phyloP scores from a whole-genome alignment of 257 asterid species.

The Paulownia fortunei region DNA sequence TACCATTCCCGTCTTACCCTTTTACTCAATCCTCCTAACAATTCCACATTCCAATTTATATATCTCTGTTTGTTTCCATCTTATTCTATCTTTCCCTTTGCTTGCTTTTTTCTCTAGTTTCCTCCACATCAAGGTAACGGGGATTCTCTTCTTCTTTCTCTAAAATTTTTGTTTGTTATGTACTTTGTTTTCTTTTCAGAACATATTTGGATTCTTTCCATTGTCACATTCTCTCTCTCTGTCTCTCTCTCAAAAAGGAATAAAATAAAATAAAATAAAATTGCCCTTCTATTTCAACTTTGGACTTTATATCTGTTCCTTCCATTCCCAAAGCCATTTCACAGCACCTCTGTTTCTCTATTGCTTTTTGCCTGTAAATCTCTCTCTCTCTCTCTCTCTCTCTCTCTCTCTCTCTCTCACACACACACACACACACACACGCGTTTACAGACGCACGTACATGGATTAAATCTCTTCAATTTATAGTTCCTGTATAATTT shows the following conservation, averaged over 20 bases:
- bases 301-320: conserved; percentile 17
- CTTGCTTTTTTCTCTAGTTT: conserved; percentile 58
- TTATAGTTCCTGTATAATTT: background rate
- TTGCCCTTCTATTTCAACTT: conserved; percentile 15
- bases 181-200: conserved; percentile 1
- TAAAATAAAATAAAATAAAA: background rate
- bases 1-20: conserved; percentile 27
- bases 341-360: conserved; percentile 28
- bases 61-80: conserved; percentile 6
- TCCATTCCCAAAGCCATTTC: conserved; percentile 29
- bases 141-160: conserved; percentile 47
- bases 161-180: background rate
- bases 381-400: conserved; percentile 23
- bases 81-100: conserved; percentile 34
- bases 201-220: conserved; percentile 20
- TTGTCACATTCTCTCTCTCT: conserved; percentile 1
- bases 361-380: conserved; percentile 20
- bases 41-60: background rate
- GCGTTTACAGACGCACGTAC: no score
- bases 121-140: conserved; percentile 63
- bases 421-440: background rate
- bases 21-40: conserved; percentile 27
- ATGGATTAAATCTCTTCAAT: background rate
- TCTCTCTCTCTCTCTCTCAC: conserved; percentile 32
- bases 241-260: background rate